Percentiles rank a stretch among this genome's conserved stretches.
Conservation (phyloP, 345 rosid genomes). For the Conringia planisiliqua region DNA sequence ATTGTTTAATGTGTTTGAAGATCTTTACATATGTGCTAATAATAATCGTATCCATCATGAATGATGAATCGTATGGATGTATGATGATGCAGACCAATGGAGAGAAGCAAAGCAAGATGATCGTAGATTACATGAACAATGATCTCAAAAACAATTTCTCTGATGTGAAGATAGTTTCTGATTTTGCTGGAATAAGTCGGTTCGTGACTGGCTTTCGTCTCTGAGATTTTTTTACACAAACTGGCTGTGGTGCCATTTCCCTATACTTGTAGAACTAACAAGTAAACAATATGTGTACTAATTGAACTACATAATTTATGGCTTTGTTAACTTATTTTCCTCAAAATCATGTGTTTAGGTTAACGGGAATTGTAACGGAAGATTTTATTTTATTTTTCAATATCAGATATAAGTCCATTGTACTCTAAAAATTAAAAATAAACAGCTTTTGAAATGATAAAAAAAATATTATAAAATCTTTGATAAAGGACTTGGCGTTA, state of each 20-base stretch:
- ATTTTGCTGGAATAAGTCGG: constrained; percentile 66
- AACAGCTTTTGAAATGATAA: background rate
- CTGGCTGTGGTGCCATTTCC: background rate
- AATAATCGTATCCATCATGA: background rate
- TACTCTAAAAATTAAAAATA: background rate
- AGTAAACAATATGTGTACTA: background rate
- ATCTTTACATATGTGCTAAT: background rate
- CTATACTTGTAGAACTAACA: background rate
- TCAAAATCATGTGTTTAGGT: background rate
- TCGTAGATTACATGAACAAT: constrained; percentile 49
- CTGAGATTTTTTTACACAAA: constrained; percentile 20
- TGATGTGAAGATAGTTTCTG: constrained; percentile 50
- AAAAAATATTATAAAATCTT: background rate
- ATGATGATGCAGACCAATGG: constrained; percentile 68
- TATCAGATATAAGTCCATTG: background rate
- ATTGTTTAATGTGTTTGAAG: background rate
- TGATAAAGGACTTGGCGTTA: background rate
- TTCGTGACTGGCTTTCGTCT: constrained; percentile 62
- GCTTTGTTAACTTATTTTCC: background rate
- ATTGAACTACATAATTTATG: background rate
- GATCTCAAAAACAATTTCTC: constrained; percentile 41
- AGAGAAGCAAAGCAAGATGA: constrained; percentile 68
- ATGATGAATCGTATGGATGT: constrained; percentile 3
- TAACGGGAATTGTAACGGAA: background rate
- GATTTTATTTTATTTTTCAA: background rate